Evolutionary conservation across 2,329 filamentous ascomycete species (phyloP), one percentile per base, ranked within the genome.

Genomic region (Albophoma yamanashiensis): DNA sequence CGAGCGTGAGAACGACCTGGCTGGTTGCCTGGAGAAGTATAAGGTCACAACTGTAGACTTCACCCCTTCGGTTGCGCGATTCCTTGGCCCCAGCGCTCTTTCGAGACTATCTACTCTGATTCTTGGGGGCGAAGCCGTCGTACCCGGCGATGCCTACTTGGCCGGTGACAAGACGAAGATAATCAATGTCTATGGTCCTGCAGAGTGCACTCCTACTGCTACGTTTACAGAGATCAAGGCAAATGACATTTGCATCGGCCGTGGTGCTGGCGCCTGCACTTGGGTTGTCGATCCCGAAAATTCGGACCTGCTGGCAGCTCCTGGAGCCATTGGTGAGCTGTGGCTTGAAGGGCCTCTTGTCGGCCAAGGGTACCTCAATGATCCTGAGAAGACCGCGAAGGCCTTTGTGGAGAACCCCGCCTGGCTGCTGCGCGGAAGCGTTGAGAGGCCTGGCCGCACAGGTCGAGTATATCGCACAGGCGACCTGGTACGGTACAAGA

Each of bases 401-500:
- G 66, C n/a, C 66, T 76, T 66, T 34, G 59, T 61, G 22, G 20
- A 47, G 3, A 56, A 59, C 20, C 57, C 60, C 1, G 39, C 55
- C 4, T 61, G 60, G 60, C 56, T 66, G 7, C 4, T 58, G 20
- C 50, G 50, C 11, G 62, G 61, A 11, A 52, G 38, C 11, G 36
- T 57, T 2, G 58, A 52, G 9, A 47, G 42, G 1, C 1, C 31
- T 5, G 60, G 62, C 12, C 63, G 63, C 0, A 14, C 7, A 20
- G 59, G 59, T 14, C 70, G 70, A 4, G 61, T 76, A 2, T 81
- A 80, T 64, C 75, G 75, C 60, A 80, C 78, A 0, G 79, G 79
- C 6, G 79, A 82, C 62, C 69, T 81, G 3, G 78, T 71, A 3
- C 69, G 69, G 45, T 78, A 78, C 25, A 67, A 74, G 39, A 66